These are phyloP conservation scores for Moesziomyces parantarcticus DNA, from an alignment of 1,284 basidiomycete species.

Conservation along the genomic window DNA sequence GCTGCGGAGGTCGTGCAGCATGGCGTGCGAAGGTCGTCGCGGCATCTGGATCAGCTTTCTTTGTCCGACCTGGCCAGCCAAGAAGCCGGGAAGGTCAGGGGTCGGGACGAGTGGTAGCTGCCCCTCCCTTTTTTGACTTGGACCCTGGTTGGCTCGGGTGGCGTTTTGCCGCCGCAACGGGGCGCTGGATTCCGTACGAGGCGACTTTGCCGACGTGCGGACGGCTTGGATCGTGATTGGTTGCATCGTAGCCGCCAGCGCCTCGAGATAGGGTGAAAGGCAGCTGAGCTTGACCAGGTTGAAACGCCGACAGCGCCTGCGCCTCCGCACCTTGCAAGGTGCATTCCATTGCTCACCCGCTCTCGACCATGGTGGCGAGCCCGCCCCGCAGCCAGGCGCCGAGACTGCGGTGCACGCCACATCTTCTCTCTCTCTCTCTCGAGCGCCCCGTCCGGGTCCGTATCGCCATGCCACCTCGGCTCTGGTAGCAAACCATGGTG, in stretches of 20 bases:
- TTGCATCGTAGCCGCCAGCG: too few species aligned
- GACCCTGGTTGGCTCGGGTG: slow-evolving; percentile 20
- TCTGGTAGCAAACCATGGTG: background rate
- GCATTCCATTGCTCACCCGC: too few species aligned
- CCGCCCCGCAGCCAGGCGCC: background rate
- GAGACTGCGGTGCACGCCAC: background rate
- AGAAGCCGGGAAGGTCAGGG: background rate
- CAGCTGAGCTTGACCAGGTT: too few species aligned
- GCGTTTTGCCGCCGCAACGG: slow-evolving; percentile 5
- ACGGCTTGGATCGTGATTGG: background rate
- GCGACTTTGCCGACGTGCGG: background rate
- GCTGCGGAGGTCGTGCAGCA: background rate
- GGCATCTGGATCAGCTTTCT: background rate
- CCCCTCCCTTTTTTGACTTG: too few species aligned
- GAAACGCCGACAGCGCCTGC: too few species aligned
- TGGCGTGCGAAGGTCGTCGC: background rate
- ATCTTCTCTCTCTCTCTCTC: background rate
- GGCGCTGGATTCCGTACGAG: background rate
- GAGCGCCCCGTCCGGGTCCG: too few species aligned
- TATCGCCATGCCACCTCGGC: background rate
- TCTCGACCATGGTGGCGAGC: background rate
- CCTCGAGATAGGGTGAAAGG: too few species aligned
- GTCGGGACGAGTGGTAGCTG: background rate
- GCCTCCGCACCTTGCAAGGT: too few species aligned
- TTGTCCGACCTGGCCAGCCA: background rate